phyloP scores from a whole-genome alignment of 352 stramenopile species.

The Pythium monospermum region DNA sequence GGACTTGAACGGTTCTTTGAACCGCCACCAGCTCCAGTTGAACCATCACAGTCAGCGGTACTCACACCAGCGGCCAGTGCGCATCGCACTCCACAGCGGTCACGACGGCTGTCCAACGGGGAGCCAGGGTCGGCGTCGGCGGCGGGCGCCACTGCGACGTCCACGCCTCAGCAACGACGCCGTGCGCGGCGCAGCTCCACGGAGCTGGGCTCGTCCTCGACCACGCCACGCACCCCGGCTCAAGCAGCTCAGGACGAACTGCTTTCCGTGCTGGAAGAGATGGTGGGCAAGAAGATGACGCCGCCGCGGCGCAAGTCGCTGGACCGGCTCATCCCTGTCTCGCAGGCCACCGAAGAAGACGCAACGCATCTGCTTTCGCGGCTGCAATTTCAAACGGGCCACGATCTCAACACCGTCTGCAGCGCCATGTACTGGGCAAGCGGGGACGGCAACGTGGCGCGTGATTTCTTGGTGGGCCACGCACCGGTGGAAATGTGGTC shows the following conservation, averaged over 20 bases:
- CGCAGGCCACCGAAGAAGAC: slow-evolving; percentile 7
- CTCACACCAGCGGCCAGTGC: not conserved
- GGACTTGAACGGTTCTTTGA: slow-evolving; percentile 16
- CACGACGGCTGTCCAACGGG: slow-evolving; percentile 4
- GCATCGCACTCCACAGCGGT: slow-evolving; percentile 10
- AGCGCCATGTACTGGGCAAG: slow-evolving; percentile 23
- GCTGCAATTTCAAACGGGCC: slow-evolving; percentile 19
- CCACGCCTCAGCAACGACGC: slow-evolving; percentile 8
- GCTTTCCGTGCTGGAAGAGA: slow-evolving; percentile 13
- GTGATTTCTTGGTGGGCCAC: slow-evolving; percentile 17
- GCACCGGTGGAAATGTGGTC: slow-evolving; percentile 35
- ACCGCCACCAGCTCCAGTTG: not conserved
- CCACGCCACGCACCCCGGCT: slow-evolving; percentile 6
- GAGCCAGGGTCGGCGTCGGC: not conserved
- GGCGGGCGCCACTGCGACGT: not conserved
- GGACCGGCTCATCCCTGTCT: slow-evolving; percentile 9
- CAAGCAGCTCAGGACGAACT: slow-evolving; percentile 6
- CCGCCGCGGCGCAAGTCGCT: slow-evolving; percentile 14
- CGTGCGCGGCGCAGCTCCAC: not conserved
- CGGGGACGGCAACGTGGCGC: slow-evolving; percentile 15
- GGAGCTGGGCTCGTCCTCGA: too few relatives aligned
- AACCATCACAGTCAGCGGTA: too few relatives aligned
- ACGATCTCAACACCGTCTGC: slow-evolving; percentile 17
- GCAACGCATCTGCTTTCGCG: slow-evolving; percentile 7
- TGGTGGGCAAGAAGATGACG: slow-evolving; percentile 18